These are phyloP conservation scores for Galium porrigens DNA, from an alignment of 305 asterid species.

Conservation along the genomic window DNA sequence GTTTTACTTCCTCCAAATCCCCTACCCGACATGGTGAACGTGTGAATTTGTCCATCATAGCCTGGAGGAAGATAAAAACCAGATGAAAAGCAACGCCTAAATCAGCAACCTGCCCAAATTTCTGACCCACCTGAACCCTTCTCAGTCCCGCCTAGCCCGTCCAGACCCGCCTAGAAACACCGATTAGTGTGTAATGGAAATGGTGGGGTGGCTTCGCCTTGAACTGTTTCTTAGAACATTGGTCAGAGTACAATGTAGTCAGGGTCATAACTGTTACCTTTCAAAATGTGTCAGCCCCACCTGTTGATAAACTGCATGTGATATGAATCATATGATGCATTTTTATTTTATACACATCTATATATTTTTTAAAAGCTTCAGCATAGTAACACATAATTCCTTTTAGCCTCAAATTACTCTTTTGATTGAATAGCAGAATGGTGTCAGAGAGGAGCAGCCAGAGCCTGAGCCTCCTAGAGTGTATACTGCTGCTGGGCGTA, in stretches of 20 bases:
- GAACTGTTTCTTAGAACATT: background rate
- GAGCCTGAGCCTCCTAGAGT: conserved; percentile 53
- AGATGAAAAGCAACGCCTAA: no score
- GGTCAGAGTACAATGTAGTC: background rate
- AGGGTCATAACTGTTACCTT: background rate
- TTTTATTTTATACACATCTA: background rate
- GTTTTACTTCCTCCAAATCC: no score
- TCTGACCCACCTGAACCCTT: no score
- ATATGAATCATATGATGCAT: background rate
- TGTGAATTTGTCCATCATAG: no score
- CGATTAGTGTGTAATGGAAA: no score
- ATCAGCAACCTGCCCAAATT: no score
- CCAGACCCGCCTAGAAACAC: no score
- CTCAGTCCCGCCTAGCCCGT: no score
- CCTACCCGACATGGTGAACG: no score
- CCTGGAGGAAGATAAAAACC: no score
- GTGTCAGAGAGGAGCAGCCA: conserved; percentile 51
- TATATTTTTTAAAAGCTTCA: background rate
- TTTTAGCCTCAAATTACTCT: conserved; percentile 11
- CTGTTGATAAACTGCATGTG: background rate
- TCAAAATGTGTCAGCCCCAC: background rate
- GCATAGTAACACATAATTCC: conserved; percentile 2
- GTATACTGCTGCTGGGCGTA: conserved; percentile 70
- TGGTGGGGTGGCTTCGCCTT: background rate
- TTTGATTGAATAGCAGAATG: conserved; percentile 34